A percentile compares a stretch with the other conserved stretches of the same genome.
Conservation (phyloP, 192 early-diverging fungal genomes). For the Coemansia sp. region DNA sequence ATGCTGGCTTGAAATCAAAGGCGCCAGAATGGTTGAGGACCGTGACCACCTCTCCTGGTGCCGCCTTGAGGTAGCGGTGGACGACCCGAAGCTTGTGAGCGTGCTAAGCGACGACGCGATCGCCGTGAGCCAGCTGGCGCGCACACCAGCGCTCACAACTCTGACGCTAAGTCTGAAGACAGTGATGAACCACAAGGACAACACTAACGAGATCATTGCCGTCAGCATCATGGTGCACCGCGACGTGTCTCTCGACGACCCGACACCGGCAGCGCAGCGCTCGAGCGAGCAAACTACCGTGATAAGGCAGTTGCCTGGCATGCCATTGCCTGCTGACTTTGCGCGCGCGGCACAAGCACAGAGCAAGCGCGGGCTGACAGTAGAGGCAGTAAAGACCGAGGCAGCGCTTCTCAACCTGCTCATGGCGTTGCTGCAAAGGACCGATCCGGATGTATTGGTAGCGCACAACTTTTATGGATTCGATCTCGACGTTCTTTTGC, state of each 20-base stretch:
- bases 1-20: constrained; percentile 77
- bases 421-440: constrained; percentile 62
- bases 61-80: constrained; percentile 66
- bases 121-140: constrained; percentile 31
- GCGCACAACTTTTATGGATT: constrained; percentile 97
- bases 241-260: constrained; percentile 59
- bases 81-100: constrained; percentile 65
- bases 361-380: constrained; percentile 27
- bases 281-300: constrained; percentile 58
- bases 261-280: constrained; percentile 45
- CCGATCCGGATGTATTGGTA: constrained; percentile 90
- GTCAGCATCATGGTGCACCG: constrained; percentile 71
- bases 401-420: constrained; percentile 73
- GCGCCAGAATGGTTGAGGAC: constrained; percentile 41
- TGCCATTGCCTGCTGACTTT: constrained; percentile 81
- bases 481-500: constrained; percentile 86
- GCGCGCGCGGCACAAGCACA: constrained; percentile 52
- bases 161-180: constrained; percentile 87
- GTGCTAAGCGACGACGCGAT: constrained; percentile 56
- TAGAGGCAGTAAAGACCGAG: constrained; percentile 69
- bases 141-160: constrained; percentile 72
- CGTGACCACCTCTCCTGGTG: constrained; percentile 79
- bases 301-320: constrained; percentile 67
- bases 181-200: constrained; percentile 71
- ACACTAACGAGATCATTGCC: constrained; percentile 86